Evolutionary conservation across 176 grass and related monocot species (phyloP), one percentile per base, ranked within the genome.

Genomic region (Phoenix roebelenii): DNA sequence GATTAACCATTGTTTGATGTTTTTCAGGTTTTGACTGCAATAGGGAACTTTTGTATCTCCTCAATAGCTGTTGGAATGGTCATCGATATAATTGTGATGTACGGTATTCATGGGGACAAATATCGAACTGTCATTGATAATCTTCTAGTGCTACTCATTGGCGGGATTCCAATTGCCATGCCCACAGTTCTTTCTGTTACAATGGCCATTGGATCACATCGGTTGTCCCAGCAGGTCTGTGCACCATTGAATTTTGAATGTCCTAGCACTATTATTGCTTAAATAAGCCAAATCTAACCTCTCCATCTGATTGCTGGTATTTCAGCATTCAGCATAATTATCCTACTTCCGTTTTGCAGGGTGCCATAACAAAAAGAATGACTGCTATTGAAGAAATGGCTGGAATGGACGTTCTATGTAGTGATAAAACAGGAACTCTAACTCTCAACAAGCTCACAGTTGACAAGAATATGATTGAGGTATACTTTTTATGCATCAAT

Each of bases 281-380:
- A 44, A 44, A 44, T 44, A 44, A 44, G 10, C 10, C 12, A 12
- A 44, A 44, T 44, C 35, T 44, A 12, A 0, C 6, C 35, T 44
- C 28, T 44, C 35, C 35, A 44, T 2, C 35, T 44, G 35, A 44
- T 44, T 44, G 35, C 35, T 44, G 35, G 3, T 44, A 44, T 14
- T 39, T 44, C 9, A 44, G 10, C 35, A 44, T 44, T 44, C 9
- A 44, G 35, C 35, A 44, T 44, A 44, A 44, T 44, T 44, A 9
- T 44, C 35, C 35, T 44, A 30, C 7, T 18, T 4, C 29, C 74
- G 53, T 9, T 48, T 19, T 70, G 25, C 72, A 88, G 80, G 85
- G 85, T 59, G 85, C 85, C 66, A 88, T 88, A 58, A 88, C 85
- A 44, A 88, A 88, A 65, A 83, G 85, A 75, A 88, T 88, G 85